These are phyloP conservation scores for Pleodorina starrii DNA, from an alignment of 139 green algal species.

Conservation along the genomic window DNA sequence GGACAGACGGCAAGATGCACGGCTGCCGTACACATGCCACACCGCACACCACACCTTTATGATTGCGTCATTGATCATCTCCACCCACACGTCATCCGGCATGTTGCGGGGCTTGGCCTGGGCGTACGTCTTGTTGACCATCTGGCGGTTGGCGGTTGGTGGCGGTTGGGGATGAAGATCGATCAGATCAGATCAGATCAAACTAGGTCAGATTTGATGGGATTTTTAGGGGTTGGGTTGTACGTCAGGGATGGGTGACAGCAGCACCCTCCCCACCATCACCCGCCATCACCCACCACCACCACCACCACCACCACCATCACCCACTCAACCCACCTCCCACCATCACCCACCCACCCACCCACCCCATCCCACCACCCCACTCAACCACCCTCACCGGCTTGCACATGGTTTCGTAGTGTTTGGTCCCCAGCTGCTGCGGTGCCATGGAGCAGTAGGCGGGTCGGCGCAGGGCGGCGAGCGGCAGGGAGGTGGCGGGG, in stretches of 20 bases:
- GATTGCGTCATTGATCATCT: constrained; percentile 68
- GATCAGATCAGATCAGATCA: too few relatives aligned
- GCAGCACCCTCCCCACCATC: too few relatives aligned
- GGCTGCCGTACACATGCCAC: too few relatives aligned
- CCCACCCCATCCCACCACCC: background rate
- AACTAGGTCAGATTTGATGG: too few relatives aligned
- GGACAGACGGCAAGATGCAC: too few relatives aligned
- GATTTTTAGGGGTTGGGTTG: too few relatives aligned
- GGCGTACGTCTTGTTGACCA: constrained; percentile 69
- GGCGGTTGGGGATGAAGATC: too few relatives aligned
- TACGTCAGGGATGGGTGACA: too few relatives aligned
- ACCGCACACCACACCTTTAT: constrained; percentile 57
- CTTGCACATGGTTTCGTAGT: constrained; percentile 59
- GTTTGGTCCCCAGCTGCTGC: constrained; percentile 52
- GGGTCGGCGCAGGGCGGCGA: constrained; percentile 56
- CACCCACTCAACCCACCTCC: background rate
- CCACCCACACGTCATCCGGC: constrained; percentile 64
- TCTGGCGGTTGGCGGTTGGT: too few relatives aligned
- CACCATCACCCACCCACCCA: background rate
- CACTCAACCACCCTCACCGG: constrained; percentile 10
- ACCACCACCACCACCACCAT: background rate
- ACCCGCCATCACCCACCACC: too few relatives aligned
- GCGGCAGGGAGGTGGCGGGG: constrained; percentile 49
- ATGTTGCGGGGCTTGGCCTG: constrained; percentile 63
- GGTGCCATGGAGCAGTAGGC: constrained; percentile 39